These are phyloP conservation scores for Panicum virgatum DNA, from an alignment of 202 grass and related monocot species.

Conservation along the genomic window DNA sequence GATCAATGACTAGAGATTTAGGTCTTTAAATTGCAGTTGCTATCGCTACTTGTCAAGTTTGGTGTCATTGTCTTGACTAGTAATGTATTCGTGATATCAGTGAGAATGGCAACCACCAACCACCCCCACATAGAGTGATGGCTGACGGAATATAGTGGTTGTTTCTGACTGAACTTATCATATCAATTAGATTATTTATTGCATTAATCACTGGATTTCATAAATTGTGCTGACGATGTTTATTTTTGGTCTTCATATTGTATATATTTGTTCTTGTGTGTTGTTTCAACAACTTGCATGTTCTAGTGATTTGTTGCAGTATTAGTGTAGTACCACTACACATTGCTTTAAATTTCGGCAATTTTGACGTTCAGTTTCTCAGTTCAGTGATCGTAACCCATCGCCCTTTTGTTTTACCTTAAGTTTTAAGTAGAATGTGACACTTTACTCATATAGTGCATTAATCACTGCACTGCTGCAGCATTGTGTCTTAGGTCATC, in stretches of 20 bases:
- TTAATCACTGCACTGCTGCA: slow-evolving; percentile 2
- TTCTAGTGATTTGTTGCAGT: not conserved
- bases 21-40: not conserved
- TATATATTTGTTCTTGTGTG: slow-evolving; percentile 13
- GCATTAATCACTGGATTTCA: slow-evolving; percentile 31
- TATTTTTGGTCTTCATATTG: slow-evolving; percentile 16
- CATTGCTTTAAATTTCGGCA: slow-evolving; percentile 30
- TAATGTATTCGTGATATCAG: not conserved
- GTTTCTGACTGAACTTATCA: slow-evolving; percentile 28
- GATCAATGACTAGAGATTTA: slow-evolving; percentile 19
- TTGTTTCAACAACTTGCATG: slow-evolving; percentile 3
- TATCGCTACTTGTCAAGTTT: slow-evolving; percentile 32
- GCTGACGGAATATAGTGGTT: slow-evolving; percentile 32
- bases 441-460: slow-evolving; percentile 5
- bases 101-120: slow-evolving; percentile 20
- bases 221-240: not conserved
- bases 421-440: slow-evolving; percentile 13
- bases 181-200: slow-evolving; percentile 33
- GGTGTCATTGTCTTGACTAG: slow-evolving; percentile 9
- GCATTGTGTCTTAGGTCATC: slow-evolving; percentile 11
- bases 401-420: slow-evolving; percentile 15
- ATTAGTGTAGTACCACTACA: not conserved
- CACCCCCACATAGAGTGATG: slow-evolving; percentile 8
- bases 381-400: not conserved
- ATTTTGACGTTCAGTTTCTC: slow-evolving; percentile 29